Base-by-base conservation (phyloP, 2,329 filamentous ascomycete genomes). In the Volutella citrinella region DNA sequence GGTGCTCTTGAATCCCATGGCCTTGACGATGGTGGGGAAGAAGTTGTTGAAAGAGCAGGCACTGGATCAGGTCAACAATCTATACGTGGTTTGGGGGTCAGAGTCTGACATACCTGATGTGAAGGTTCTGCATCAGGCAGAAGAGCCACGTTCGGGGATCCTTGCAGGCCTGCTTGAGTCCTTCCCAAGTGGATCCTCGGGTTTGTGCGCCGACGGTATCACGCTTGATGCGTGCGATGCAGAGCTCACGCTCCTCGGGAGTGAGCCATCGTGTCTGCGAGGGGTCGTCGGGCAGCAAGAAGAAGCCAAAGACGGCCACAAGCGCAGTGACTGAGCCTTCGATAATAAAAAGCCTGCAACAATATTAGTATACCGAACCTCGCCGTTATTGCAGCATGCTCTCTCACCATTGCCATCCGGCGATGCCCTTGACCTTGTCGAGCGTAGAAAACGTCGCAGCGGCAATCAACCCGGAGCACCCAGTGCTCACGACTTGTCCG, bases 381-480 rank as follows among this genome's bases (percentile, higher is more conserved):
- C 4, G 12, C 7, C 5, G 5, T 15, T 26, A 3, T 7, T n/a
- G 6, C 10, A 8, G 10, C n/a, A 11, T 8, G 4, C 4, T 3
- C 7, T 16, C 23, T 4, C 30, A 40, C 40, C 40, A 80, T 10
- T 74, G 62, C 78, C 78, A 84, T 3, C 78, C 78, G 5, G 65
- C 59, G 3, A 80, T 58, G 3, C 78, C 80, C 9, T 58, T 59
- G 5, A 61, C 59, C 6, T 70, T 63, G 11, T 42, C 35, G 4
- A 46, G 34, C 3, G 38, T 43, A 30, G 30, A 40, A 1, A 74
- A 76, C 30, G 85, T 82, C 3, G 80, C 74, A 2, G 72, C 73
- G 2, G 72, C 69, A 18, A 78, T 70, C 6, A 77, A 54, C 5
- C 78, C 80, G 3, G 78, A 80, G 49, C 84, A 84, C 2, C 80